A percentile compares a stretch with the other conserved stretches of the same genome.
These are phyloP conservation scores for Styphnolobium japonicum DNA, from an alignment of 306 rosid species.

Conservation along the genomic window DNA sequence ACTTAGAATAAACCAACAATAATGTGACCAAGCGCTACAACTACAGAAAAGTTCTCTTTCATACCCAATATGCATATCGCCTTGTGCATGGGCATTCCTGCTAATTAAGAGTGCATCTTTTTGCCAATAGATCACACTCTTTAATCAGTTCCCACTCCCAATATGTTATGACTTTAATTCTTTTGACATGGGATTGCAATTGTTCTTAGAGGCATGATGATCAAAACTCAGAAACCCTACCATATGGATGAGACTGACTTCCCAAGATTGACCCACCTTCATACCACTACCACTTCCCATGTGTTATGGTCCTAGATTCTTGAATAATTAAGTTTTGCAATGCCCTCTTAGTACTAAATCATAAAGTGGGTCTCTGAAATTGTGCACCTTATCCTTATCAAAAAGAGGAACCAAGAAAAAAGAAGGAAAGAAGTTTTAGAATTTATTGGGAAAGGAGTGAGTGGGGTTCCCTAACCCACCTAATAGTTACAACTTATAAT, in stretches of 20 bases:
- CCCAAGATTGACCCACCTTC: constrained; percentile 23
- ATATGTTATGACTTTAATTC: not conserved
- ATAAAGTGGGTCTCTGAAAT: constrained; percentile 32
- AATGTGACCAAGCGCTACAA: not conserved
- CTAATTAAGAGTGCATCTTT: not conserved
- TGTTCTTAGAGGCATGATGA: not conserved
- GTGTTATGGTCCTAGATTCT: constrained; percentile 38
- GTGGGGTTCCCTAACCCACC: constrained; percentile 1
- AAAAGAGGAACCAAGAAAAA: constrained; percentile 26
- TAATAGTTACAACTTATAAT: not conserved
- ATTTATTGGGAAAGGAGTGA: constrained; percentile 22
- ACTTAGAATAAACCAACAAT: not conserved
- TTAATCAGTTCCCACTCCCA: not conserved
- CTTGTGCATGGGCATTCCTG: not conserved
- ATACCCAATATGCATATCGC: not conserved
- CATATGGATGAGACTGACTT: constrained; percentile 23
- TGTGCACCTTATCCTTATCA: constrained; percentile 28
- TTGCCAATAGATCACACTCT: not conserved
- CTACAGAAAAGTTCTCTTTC: not conserved
- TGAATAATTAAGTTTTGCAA: constrained; percentile 20
- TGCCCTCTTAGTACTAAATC: constrained; percentile 24
- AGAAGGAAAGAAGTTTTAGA: not conserved
- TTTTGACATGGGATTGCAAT: not conserved
- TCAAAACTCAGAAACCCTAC: constrained; percentile 17
- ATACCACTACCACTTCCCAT: constrained; percentile 22